phyloP scores from a whole-genome alignment of 352 stramenopile genomes.

The Blastocystis sp. region DNA sequence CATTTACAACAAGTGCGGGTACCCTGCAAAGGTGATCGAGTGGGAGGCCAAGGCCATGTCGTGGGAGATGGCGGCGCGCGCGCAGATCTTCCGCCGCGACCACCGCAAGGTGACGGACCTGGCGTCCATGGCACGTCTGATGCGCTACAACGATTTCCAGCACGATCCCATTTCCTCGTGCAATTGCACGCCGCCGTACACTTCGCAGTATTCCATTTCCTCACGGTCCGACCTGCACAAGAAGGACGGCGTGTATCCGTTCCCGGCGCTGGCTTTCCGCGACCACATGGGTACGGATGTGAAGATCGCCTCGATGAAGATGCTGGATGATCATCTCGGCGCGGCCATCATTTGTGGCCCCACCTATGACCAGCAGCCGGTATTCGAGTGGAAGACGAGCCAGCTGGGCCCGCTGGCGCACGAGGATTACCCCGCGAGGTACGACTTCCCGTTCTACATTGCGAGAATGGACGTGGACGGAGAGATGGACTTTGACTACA shows the following conservation, averaged over 20 bases:
- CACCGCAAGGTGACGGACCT: constrained; percentile 73
- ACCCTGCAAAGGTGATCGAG: constrained; percentile 72
- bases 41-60: constrained; percentile 74
- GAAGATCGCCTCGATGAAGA: constrained; percentile 73
- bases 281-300: constrained; percentile 76
- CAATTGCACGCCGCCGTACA: constrained; percentile 71
- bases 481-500: constrained; percentile 67
- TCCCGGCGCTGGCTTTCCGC: constrained; percentile 74
- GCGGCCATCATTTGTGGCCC: constrained; percentile 72
- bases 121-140: constrained; percentile 75
- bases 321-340: constrained; percentile 70
- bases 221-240: constrained; percentile 42
- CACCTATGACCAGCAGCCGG: constrained; percentile 75
- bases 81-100: constrained; percentile 76
- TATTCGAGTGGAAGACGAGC: constrained; percentile 76
- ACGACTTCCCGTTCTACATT: constrained; percentile 71
- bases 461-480: constrained; percentile 64
- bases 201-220: constrained; percentile 66
- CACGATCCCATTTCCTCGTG: constrained; percentile 74
- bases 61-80: constrained; percentile 74
- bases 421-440: constrained; percentile 57
- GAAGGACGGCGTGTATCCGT: constrained; percentile 71
- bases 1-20: constrained; percentile 76
- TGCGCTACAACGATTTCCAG: constrained; percentile 77
- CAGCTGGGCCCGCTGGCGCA: constrained; percentile 37